Evolutionary conservation across 2,329 filamentous ascomycete species (phyloP), one percentile per base, ranked within the genome.

Genomic region (Scytalidium lignicola): DNA sequence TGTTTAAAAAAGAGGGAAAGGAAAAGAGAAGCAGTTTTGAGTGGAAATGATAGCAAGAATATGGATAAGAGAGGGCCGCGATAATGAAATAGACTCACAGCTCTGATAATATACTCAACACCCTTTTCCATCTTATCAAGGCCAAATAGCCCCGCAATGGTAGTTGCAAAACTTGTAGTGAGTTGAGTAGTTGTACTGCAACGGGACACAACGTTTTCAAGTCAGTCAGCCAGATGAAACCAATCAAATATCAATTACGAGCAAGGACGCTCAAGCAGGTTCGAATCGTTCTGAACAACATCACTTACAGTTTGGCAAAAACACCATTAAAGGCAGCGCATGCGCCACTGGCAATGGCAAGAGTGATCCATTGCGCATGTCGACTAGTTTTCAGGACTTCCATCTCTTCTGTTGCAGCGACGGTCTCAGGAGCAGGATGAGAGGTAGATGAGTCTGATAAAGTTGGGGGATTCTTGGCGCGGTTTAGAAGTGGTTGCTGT

Each of bases 271-370:
- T 7, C 26, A 13, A 28, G 7, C 7, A 7, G 39, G 19, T 7
- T 7, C 7, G n/a, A 20, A 26, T 26, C 19, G 21, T 22, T 32
- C 7, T 19, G 51, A 22, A 22, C 44, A 41, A 15, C 18, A 28
- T 21, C 23, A 74, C 80, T 61, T 70, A 88, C 85, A 93, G 71
- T 69, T 92, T 93, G 1, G 88, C 88, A 71, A 92, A 65, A 2
- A 64, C 62, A 51, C 88, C 88, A 59, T 93, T 93, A 58, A 88
- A 84, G 19, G 88, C 86, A 26, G 88, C 88, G 61, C 86, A 91
- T 47, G 79, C 82, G 53, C 88, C 88, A 62, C 85, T 89, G 44
- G 84, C 80, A 40, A 91, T 65, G 40, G 88, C 86, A 54, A 86
- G 77, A 45, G 84, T 69, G 53, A 92, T 76, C 83, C 83, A 86